These are phyloP conservation scores for Xenoacremonium recifei DNA, from an alignment of 2,329 filamentous ascomycete species.

Conservation along the genomic window DNA sequence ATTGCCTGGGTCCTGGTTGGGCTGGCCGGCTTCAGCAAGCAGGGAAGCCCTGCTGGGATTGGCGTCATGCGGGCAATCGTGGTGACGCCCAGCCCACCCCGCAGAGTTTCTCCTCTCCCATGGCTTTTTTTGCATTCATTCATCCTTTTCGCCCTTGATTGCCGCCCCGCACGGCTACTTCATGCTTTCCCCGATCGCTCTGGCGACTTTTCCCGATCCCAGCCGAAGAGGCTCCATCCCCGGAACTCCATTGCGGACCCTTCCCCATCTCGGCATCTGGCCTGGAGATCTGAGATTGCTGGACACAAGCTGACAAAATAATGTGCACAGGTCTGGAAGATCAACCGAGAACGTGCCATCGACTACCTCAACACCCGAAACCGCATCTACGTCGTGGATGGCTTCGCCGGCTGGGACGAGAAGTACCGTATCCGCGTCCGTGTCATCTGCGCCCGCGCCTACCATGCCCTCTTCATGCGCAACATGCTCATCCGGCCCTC, in stretches of 20 bases:
- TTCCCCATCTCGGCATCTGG: slow-evolving; percentile 2
- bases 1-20: slow-evolving; percentile 28
- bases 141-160: too few species aligned
- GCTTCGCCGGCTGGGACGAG: slow-evolving; percentile 97
- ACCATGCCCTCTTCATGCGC: slow-evolving; percentile 99
- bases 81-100: too few species aligned
- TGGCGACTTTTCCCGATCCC: slow-evolving; percentile 24
- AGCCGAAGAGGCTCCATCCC: slow-evolving; percentile 2
- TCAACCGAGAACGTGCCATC: slow-evolving; percentile 97
- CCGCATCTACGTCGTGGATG: slow-evolving; percentile 97
- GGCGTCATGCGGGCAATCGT: slow-evolving; percentile 27
- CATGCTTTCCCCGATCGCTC: slow-evolving; percentile 3
- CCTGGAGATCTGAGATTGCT: neutral
- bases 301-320: slow-evolving; percentile 24
- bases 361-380: slow-evolving; percentile 99
- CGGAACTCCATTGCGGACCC: slow-evolving; percentile 4
- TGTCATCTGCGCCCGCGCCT: slow-evolving; percentile 96
- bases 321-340: slow-evolving; percentile 83
- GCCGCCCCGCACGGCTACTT: slow-evolving; percentile 5
- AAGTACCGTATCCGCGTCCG: slow-evolving; percentile 97
- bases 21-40: slow-evolving; percentile 6
- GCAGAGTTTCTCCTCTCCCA: slow-evolving; percentile 14
- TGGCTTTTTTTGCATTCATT: too few species aligned
- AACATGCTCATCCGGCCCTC: slow-evolving; percentile 99
- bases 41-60: slow-evolving; percentile 16